phyloP scores from a whole-genome alignment of 2,329 filamentous ascomycete species.

The Sarocladium kiliense region DNA sequence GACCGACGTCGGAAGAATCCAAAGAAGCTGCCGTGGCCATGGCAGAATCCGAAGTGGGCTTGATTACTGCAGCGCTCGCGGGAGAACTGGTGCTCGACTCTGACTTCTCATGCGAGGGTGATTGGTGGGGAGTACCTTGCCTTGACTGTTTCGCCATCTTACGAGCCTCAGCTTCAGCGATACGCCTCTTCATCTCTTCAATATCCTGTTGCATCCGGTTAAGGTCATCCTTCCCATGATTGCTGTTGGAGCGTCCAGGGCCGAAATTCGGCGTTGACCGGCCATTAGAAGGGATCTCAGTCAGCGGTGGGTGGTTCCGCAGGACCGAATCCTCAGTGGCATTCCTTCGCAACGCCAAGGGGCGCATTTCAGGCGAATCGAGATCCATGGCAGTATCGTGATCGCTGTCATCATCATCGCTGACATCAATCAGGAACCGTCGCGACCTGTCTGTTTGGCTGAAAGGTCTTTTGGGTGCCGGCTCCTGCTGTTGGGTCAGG shows the following conservation, averaged over 20 bases:
- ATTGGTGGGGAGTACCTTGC: constrained; percentile 10
- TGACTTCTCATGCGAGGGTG: neutral
- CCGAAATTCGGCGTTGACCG: constrained; percentile 23
- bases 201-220: constrained; percentile 53
- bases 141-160: constrained; percentile 36
- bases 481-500: constrained; percentile 45
- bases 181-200: constrained; percentile 53
- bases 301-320: constrained; percentile 26
- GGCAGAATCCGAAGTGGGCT: neutral
- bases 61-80: neutral
- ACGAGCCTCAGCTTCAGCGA: constrained; percentile 54
- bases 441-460: constrained; percentile 53
- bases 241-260: constrained; percentile 23
- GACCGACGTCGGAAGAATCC: neutral
- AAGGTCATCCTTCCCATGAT: constrained; percentile 35
- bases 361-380: constrained; percentile 45
- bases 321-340: neutral
- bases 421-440: constrained; percentile 77
- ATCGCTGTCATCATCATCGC: constrained; percentile 63
- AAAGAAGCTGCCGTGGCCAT: neutral
- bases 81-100: constrained; percentile 14
- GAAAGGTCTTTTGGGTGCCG: constrained; percentile 54
- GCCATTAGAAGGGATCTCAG: constrained; percentile 39
- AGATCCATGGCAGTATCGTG: constrained; percentile 65
- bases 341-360: constrained; percentile 9